A percentile compares a stretch with the other conserved stretches of the same genome.
Conservation (phyloP, 1,139 yeast genomes). For the Pichia norvegensis region DNA sequence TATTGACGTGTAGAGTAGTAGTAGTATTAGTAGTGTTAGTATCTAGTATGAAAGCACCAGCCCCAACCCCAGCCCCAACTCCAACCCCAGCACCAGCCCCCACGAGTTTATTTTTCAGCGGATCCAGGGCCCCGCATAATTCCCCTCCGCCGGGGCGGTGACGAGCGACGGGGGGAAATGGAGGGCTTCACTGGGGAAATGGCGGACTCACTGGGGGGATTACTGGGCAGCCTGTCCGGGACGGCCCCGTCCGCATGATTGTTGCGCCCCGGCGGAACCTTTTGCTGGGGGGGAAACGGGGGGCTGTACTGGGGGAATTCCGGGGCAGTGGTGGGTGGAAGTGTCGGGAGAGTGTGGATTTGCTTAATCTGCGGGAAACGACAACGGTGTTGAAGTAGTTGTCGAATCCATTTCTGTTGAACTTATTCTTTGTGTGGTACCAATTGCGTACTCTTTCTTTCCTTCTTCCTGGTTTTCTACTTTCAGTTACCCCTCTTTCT, state of each 20-base stretch:
- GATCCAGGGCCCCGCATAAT: neutral
- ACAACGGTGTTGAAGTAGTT: too few relatives aligned
- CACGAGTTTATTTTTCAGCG: constrained; percentile 21
- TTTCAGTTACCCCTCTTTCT: neutral
- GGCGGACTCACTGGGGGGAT: neutral
- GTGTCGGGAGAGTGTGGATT: too few relatives aligned
- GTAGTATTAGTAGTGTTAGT: too few relatives aligned
- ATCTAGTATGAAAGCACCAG: neutral
- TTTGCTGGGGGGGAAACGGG: neutral
- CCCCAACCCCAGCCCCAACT: neutral
- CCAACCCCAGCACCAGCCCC: neutral
- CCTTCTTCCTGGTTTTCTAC: neutral
- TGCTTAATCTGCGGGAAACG: too few relatives aligned
- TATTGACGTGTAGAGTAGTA: neutral
- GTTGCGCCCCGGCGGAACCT: neutral
- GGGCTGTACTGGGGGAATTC: too few relatives aligned
- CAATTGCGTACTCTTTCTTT: neutral
- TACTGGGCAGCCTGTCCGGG: neutral
- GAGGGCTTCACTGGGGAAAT: neutral
- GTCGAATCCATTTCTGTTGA: too few relatives aligned
- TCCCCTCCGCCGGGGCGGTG: neutral
- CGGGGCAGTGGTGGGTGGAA: too few relatives aligned
- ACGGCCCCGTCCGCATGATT: neutral
- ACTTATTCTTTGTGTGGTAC: neutral
- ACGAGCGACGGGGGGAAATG: neutral